phyloP scores from a whole-genome alignment of 371 early-diverging fungal genomes.

The Batrachochytrium dendrobatidis region DNA sequence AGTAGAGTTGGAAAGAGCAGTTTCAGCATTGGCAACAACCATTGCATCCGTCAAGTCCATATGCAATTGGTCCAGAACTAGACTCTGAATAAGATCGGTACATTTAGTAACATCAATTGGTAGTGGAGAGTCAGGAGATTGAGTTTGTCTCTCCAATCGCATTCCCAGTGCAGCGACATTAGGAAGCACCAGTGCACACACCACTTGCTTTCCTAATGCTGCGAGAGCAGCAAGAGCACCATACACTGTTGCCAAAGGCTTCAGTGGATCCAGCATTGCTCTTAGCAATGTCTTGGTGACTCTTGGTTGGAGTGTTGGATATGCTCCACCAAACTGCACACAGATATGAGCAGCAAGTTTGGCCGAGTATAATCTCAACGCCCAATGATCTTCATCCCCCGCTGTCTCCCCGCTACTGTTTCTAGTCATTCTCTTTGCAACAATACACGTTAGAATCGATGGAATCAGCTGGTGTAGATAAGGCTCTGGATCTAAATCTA shows the following conservation, averaged over 20 bases:
- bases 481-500: conserved; percentile 93
- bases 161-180: conserved; percentile 59
- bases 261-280: conserved; percentile 79
- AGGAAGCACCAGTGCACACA: conserved; percentile 65
- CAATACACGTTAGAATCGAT: conserved; percentile 88
- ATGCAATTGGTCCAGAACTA: too few relatives aligned
- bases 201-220: conserved; percentile 70
- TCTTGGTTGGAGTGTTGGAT: conserved; percentile 81
- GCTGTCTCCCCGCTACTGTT: too few relatives aligned
- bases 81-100: too few relatives aligned
- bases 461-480: conserved; percentile 99
- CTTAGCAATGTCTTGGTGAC: conserved; percentile 80
- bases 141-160: not conserved
- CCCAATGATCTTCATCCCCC: conserved; percentile 68
- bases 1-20: too few relatives aligned
- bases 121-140: too few relatives aligned
- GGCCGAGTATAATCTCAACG: conserved; percentile 72
- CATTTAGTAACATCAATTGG: too few relatives aligned
- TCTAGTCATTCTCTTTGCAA: conserved; percentile 80
- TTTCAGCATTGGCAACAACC: too few relatives aligned
- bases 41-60: too few relatives aligned
- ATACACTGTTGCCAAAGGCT: conserved; percentile 74
- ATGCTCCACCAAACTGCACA: conserved; percentile 61
- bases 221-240: conserved; percentile 82
- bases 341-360: conserved; percentile 64